Conservation (phyloP, 1,139 yeast species). For the Candida buenavistaensis region DNA sequence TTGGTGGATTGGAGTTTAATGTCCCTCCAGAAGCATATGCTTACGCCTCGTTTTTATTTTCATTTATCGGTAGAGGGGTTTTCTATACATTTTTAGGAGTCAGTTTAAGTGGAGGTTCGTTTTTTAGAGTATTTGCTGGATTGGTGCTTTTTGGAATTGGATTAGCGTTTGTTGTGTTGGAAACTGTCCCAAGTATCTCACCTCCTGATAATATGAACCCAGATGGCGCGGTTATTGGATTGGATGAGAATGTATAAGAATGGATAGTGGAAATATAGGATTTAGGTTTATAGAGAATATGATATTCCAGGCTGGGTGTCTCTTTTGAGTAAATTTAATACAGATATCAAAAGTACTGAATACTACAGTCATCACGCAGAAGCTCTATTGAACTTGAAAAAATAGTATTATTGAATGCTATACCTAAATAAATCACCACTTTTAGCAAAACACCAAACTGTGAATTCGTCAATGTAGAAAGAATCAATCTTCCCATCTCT, state of each 20-base stretch:
- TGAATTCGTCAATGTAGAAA: slow-evolving; percentile 34
- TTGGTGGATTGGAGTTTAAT: slow-evolving; percentile 58
- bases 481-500: slow-evolving; percentile 48
- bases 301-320: too few species aligned
- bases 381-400: too few species aligned
- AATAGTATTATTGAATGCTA: too few species aligned
- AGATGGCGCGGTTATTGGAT: slow-evolving; percentile 49
- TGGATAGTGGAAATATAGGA: too few species aligned
- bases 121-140: slow-evolving; percentile 56
- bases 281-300: too few species aligned
- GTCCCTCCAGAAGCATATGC: slow-evolving; percentile 67
- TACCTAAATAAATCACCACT: slow-evolving; percentile 53
- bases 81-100: slow-evolving; percentile 70
- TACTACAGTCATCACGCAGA: too few species aligned
- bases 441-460: slow-evolving; percentile 53
- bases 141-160: slow-evolving; percentile 60
- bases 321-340: too few species aligned
- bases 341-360: too few species aligned
- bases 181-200: slow-evolving; percentile 68
- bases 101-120: slow-evolving; percentile 59
- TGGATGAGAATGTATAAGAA: too few species aligned
- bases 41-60: slow-evolving; percentile 78
- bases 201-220: slow-evolving; percentile 74
- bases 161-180: slow-evolving; percentile 56
- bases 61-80: slow-evolving; percentile 81